Evolutionary conservation across 1,139 yeast species (phyloP), one percentile per base, ranked within the genome.

Genomic region (Hemisphaericaspora subhashii): DNA sequence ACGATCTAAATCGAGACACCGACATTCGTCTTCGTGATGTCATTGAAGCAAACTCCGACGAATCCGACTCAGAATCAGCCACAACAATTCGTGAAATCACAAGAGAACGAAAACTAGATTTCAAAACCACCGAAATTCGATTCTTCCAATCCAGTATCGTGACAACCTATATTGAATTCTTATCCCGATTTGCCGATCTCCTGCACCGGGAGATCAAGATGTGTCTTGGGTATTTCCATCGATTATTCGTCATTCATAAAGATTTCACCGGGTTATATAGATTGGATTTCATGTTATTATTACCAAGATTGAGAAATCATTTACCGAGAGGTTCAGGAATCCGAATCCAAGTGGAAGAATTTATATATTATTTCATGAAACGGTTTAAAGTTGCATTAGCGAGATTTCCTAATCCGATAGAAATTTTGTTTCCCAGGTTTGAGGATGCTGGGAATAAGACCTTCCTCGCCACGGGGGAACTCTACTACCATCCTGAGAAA

Each of bases 151-250:
- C 70, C 5, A 53, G 63, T 1, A 69, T 64, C 8, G 68, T 82
- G 8, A 64, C 77, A n/a, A 66, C 82, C 2, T 80, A 79, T 51
- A 70, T 78, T 39, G 72, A 68, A 25, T 75, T 69, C 40, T 57
- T 81, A 18, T 56, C 68, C 1, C 70, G 83, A 45, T 88, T 70
- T 54, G 70, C 68, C 38, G 96, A 89, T 44, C 62, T 90, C 35
- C 63, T 74, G 1, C 78, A 76, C 37, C 72, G 66, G 10, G 83
- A 83, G 41, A 66, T 92, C 35, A 82, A 81, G 51, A 72, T 75
- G 42, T 81, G 85, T 15, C 56, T 92, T 21, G 69, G 83, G 1
- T 90, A 80, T 55, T 81, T 89, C 53, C 89, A 87, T 54, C 68
- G 87, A 27, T 61, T 88, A 0, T 81, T 89, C 50, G 82, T 83